Evolutionary conservation across 129 eudicot genomes (phyloP).

Genomic region (Apium graveolens): DNA sequence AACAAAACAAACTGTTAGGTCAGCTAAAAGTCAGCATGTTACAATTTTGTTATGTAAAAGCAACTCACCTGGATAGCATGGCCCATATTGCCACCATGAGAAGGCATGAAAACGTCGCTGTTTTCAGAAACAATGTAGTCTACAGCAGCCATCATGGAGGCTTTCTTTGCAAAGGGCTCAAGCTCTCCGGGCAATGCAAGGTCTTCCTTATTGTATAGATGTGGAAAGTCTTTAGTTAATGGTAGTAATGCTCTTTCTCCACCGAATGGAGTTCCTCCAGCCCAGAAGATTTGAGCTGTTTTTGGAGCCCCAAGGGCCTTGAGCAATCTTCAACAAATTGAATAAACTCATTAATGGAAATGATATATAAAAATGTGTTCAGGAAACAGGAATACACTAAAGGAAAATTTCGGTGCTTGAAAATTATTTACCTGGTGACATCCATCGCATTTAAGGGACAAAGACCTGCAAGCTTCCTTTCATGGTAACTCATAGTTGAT

Average conservation of each 20-base stretch:
- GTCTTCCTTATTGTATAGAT: conserved; percentile 86
- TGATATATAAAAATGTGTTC: not conserved
- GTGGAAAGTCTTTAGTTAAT: conserved; percentile 55
- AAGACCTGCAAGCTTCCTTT: conserved; percentile 83
- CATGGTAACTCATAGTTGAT: conserved; percentile 87
- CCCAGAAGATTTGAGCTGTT: conserved; percentile 73
- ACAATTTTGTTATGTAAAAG: not conserved
- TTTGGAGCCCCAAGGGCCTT: conserved; percentile 90
- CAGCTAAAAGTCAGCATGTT: not conserved
- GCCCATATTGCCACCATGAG: conserved; percentile 99
- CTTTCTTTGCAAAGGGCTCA: conserved; percentile 60
- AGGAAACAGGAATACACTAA: not conserved
- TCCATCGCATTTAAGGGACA: conserved; percentile 93
- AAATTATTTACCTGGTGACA: conserved; percentile 48
- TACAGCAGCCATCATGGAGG: conserved; percentile 82
- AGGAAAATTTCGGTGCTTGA: not conserved
- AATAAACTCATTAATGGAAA: not conserved
- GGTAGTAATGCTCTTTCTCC: conserved; percentile 62
- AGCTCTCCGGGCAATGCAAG: conserved; percentile 78
- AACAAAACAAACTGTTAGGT: not conserved
- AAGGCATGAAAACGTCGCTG: conserved; percentile 93
- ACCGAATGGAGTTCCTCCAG: conserved; percentile 87
- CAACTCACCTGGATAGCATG: conserved; percentile 67
- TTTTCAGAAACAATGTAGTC: conserved; percentile 86
- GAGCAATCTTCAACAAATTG: conserved; percentile 43